Conservation (phyloP, 2,329 filamentous ascomycete species). For the Bipolaris zeicola region DNA sequence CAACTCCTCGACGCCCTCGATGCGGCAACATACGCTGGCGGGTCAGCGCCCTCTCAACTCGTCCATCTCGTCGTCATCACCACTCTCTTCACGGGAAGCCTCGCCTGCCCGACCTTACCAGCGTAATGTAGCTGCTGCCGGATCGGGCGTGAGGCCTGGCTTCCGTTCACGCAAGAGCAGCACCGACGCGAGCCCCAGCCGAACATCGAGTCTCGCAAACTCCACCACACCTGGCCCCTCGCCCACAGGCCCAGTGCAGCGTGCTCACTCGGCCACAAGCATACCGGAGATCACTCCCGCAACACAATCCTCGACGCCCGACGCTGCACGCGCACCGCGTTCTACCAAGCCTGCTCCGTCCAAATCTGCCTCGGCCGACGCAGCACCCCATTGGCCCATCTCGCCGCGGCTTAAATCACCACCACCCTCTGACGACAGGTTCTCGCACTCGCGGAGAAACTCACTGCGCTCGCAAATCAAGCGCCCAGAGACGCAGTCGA, state of each 20-base stretch:
- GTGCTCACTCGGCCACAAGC: constrained; percentile 70
- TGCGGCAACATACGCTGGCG: constrained; percentile 35
- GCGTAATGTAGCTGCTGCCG: constrained; percentile 29
- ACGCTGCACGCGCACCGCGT: constrained; percentile 62
- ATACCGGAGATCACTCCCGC: constrained; percentile 69
- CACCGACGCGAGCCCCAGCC: constrained; percentile 50
- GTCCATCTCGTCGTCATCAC: constrained; percentile 48
- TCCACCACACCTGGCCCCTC: constrained; percentile 59
- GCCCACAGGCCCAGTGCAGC: constrained; percentile 63
- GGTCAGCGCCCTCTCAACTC: constrained; percentile 36
- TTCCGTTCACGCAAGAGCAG: constrained; percentile 54
- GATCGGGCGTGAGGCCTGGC: constrained; percentile 30
- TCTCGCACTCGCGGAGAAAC: constrained; percentile 51
- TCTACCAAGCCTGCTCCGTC: constrained; percentile 44
- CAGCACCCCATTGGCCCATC: constrained; percentile 72
- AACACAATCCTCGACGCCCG: constrained; percentile 58
- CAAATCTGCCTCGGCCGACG: constrained; percentile 51
- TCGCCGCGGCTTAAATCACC: constrained; percentile 80
- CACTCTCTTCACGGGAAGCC: constrained; percentile 54
- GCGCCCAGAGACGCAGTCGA: constrained; percentile 38
- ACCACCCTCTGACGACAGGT: constrained; percentile 53
- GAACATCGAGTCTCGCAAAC: constrained; percentile 44
- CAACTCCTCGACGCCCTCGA: constrained; percentile 15
- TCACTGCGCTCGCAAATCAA: constrained; percentile 48
- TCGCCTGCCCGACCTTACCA: constrained; percentile 51